Evolutionary conservation across 2,329 filamentous ascomycete species (phyloP).

Genomic region (Aspergillus japonicus): DNA sequence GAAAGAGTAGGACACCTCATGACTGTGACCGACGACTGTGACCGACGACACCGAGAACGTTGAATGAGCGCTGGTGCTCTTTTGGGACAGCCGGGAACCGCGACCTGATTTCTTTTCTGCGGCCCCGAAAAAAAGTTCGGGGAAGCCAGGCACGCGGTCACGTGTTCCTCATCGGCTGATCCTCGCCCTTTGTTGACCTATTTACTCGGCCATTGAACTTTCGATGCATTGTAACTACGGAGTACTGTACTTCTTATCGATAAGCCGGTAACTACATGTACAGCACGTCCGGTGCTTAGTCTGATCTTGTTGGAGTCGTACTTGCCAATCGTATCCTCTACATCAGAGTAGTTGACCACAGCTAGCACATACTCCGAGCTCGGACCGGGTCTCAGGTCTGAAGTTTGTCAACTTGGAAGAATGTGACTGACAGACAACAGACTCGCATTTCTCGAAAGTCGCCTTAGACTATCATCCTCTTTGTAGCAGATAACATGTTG

Average conservation of each 20-base stretch:
- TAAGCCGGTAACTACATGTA: background rate
- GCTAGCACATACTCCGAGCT: too few species aligned
- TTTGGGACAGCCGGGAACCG: conserved; percentile 22
- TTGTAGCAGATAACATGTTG: too few species aligned
- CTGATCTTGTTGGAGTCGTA: too few species aligned
- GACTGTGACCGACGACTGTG: conserved; percentile 29
- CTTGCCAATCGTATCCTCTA: too few species aligned
- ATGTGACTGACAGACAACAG: too few species aligned
- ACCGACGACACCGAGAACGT: conserved; percentile 26
- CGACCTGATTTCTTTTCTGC: conserved; percentile 22
- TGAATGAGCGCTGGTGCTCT: conserved; percentile 23
- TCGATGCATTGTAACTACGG: background rate
- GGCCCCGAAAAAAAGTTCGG: conserved; percentile 38
- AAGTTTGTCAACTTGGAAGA: too few species aligned
- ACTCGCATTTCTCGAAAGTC: too few species aligned
- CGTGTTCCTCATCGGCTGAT: conserved; percentile 25
- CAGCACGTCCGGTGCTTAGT: background rate
- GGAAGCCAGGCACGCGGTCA: conserved; percentile 37
- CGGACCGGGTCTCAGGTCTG: too few species aligned
- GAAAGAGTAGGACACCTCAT: conserved; percentile 45
- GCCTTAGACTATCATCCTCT: too few species aligned
- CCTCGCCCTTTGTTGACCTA: conserved; percentile 13
- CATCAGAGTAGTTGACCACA: too few species aligned
- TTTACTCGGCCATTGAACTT: background rate
- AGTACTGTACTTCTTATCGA: background rate